Conservation (phyloP, 2,329 filamentous ascomycete genomes). For the Dactylellina sp. region DNA sequence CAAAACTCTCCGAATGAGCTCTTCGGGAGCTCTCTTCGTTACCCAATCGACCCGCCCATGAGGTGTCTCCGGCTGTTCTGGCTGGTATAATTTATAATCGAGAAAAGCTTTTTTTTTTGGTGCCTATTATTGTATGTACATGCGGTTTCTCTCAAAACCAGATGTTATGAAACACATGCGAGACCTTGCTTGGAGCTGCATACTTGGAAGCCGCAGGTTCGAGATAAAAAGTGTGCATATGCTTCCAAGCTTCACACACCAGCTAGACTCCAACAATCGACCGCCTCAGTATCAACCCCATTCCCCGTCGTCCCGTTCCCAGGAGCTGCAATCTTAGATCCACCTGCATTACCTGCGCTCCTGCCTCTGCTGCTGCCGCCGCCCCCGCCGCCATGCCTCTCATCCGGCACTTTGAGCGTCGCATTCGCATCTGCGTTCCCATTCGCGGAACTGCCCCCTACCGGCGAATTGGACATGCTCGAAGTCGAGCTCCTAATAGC, state of each 20-base stretch:
- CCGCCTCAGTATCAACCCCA: slow-evolving; percentile 53
- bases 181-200: too few relatives aligned
- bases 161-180: too few relatives aligned
- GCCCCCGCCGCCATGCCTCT: slow-evolving; percentile 4
- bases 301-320: too few relatives aligned
- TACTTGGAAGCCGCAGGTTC: too few relatives aligned
- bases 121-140: too few relatives aligned
- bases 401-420: slow-evolving; percentile 40
- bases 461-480: slow-evolving; percentile 43
- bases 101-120: too few relatives aligned
- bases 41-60: slow-evolving; percentile 38
- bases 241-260: slow-evolving; percentile 14
- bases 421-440: slow-evolving; percentile 4
- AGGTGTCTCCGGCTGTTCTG: neutral
- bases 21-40: too few relatives aligned
- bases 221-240: too few relatives aligned
- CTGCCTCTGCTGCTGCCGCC: slow-evolving; percentile 1
- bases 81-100: too few relatives aligned
- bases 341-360: slow-evolving; percentile 34
- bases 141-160: too few relatives aligned
- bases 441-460: slow-evolving; percentile 40
- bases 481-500: slow-evolving; percentile 46
- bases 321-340: slow-evolving; percentile 33
- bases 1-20: slow-evolving; percentile 26
- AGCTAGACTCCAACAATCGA: slow-evolving; percentile 58